Percentiles rank a stretch among this genome's conserved stretches.
These are phyloP conservation scores for Alternaria gaisen DNA, from an alignment of 2,329 filamentous ascomycete species.

Conservation along the genomic window DNA sequence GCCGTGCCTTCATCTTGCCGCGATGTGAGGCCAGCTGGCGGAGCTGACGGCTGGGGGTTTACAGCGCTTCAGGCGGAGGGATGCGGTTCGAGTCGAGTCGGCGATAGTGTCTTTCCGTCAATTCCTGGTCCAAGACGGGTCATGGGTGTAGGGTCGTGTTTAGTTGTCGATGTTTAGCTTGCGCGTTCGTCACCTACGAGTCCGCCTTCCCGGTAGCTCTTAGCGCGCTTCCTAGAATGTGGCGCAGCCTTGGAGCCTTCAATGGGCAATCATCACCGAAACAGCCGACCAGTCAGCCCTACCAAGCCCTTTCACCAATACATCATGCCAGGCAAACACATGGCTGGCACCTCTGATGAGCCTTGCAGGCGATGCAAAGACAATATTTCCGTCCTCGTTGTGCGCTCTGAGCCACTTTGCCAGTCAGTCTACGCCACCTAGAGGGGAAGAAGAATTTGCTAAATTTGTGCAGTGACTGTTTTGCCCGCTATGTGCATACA, in stretches of 20 bases:
- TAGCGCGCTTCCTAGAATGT: constrained; percentile 23
- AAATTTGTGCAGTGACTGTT: constrained; percentile 70
- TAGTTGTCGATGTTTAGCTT: constrained; percentile 23
- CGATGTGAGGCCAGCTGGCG: constrained; percentile 44
- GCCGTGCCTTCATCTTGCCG: constrained; percentile 48
- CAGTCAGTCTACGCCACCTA: constrained; percentile 53
- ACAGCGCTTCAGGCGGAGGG: constrained; percentile 7
- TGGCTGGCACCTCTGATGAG: constrained; percentile 24
- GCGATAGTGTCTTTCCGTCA: background rate
- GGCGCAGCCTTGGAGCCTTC: constrained; percentile 24
- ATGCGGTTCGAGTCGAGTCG: constrained; percentile 7
- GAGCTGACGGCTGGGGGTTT: constrained; percentile 23
- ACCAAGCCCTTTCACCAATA: constrained; percentile 14
- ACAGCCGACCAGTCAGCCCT: constrained; percentile 19
- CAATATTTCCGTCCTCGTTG: constrained; percentile 60
- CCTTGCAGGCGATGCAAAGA: constrained; percentile 67
- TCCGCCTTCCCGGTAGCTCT: constrained; percentile 22
- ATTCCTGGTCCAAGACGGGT: background rate
- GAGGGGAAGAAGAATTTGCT: constrained; percentile 17
- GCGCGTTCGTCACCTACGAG: constrained; percentile 32
- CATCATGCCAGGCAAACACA: constrained; percentile 47
- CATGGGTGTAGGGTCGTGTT: constrained; percentile 19
- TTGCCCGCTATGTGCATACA: constrained; percentile 75
- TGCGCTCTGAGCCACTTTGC: constrained; percentile 69
- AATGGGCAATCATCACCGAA: constrained; percentile 10